Evolutionary conservation across 257 asterid genomes (phyloP).

Genomic region (Scutellaria galericulata): DNA sequence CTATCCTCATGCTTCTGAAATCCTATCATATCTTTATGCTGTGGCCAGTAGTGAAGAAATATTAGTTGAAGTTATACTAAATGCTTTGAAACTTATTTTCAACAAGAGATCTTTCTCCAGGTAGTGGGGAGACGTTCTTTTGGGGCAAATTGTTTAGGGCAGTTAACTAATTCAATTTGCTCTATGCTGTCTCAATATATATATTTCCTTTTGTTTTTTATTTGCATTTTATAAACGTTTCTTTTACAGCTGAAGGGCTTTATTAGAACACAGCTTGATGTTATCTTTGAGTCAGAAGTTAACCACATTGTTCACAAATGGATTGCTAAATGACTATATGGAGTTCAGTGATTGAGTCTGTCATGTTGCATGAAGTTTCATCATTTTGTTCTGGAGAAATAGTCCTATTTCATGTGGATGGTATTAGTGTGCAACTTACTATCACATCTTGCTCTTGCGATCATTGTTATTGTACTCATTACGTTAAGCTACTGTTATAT

Average conservation of each 20-base stretch:
- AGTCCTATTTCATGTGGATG: constrained; percentile 24
- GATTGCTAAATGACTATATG: constrained; percentile 16
- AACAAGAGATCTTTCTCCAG: neutral
- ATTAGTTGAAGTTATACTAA: neutral
- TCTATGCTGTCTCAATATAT: neutral
- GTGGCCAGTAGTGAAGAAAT: neutral
- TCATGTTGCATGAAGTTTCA: constrained; percentile 15
- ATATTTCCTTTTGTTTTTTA: neutral
- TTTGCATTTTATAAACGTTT: constrained; percentile 7
- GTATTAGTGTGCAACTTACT: constrained; percentile 9
- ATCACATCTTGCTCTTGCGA: constrained; percentile 22
- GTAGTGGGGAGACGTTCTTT: neutral
- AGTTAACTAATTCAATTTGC: constrained; percentile 23
- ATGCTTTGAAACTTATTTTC: constrained; percentile 4
- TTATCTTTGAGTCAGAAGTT: constrained; percentile 4
- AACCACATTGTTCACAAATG: constrained; percentile 20
- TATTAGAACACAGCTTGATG: constrained; percentile 10
- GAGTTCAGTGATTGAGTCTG: constrained; percentile 18
- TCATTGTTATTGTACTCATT: constrained; percentile 18
- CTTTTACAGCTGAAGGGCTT: constrained; percentile 13
- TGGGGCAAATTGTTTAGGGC: constrained; percentile 13
- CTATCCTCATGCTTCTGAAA: constrained; percentile 25
- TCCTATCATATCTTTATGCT: constrained; percentile 13
- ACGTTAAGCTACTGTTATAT: constrained; percentile 18
- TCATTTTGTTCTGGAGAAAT: constrained; percentile 27